Evolutionary conservation across 768 basidiomycete genomes (phyloP).

Genomic region (Kwoniella botswanensis): DNA sequence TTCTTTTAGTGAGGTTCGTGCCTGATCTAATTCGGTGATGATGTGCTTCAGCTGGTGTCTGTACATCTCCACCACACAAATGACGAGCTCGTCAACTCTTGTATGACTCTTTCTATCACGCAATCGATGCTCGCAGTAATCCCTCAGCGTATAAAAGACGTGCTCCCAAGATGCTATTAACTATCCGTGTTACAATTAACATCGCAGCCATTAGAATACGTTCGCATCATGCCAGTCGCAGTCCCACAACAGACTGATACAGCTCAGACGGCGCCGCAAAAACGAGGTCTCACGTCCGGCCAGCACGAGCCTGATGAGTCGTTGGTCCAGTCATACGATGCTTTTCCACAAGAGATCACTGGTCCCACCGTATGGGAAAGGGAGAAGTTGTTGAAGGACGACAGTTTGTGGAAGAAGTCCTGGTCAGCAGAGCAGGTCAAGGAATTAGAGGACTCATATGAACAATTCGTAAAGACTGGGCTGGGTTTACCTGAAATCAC

Average conservation of each 20-base stretch:
- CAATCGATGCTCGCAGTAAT: too few species aligned
- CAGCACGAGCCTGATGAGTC: conserved; percentile 43
- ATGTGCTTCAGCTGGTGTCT: too few species aligned
- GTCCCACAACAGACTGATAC: neutral
- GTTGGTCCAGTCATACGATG: conserved; percentile 43
- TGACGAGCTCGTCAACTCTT: too few species aligned
- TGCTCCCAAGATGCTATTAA: too few species aligned
- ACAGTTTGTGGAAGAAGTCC: conserved; percentile 45
- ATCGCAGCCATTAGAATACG: too few species aligned
- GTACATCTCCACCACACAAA: too few species aligned
- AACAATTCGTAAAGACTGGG: conserved; percentile 36
- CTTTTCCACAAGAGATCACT: conserved; percentile 44
- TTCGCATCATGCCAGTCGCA: neutral
- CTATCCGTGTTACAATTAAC: too few species aligned
- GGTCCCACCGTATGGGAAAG: conserved; percentile 53
- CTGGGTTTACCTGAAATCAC: conserved; percentile 38
- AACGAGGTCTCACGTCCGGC: conserved; percentile 37
- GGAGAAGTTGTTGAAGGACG: conserved; percentile 42
- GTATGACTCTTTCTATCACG: too few species aligned
- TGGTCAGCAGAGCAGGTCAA: conserved; percentile 46
- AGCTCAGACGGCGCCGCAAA: too few species aligned
- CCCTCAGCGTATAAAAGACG: too few species aligned
- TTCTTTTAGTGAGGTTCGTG: too few species aligned
- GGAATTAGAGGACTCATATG: conserved; percentile 46
- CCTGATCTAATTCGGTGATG: too few species aligned